Evolutionary conservation across 345 rosid genomes (phyloP), one percentile per base, ranked within the genome.

Genomic region (Balakata baccata): DNA sequence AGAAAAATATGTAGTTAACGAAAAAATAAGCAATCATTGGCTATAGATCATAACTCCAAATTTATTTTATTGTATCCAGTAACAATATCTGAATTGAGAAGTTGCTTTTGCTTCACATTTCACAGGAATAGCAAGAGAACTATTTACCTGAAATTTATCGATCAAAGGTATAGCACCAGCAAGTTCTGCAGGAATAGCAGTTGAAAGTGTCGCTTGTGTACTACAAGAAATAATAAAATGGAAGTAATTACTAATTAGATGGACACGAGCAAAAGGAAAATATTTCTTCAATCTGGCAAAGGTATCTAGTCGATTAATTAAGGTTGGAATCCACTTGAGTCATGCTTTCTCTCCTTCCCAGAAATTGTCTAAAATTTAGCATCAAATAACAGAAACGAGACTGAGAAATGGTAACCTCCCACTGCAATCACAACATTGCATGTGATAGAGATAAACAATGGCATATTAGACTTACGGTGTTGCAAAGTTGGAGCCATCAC

Each of bases 161-260:
- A 92, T 86, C 87, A 95, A 89, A 47, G 98, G 96, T 74, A 95
- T 87, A 52, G 96, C 99, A 46, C 89, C 89, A 64, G 99, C 96
- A 82, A 95, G 97, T 69, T 95, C 98, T 0, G 92, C 84, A 13
- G 98, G 98, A 72, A 92, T 81, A 68, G 92, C 76, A 85, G 80
- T 81, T 39, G 97, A 85, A 47, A 85, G 77, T 16, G 85, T 49
- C 16, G 80, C 65, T 14, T 89, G 95, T 10, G 87, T 79, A 62
- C 96, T 88, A 86, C 75, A 72, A 75, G 72, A 49, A 67, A 64
- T 38, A 61, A 20, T 2, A 61, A 69, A 47, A 6, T 7, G 47
- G 34, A 47, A 43, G 5, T 46, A 58, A 51, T 7, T 25, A 43
- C 3, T 46, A 58, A 51, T 7, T 25, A 23, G 17, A 41, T 23